Base-by-base conservation (phyloP, 129 eudicot genomes). In the Escallonia herrerae region DNA sequence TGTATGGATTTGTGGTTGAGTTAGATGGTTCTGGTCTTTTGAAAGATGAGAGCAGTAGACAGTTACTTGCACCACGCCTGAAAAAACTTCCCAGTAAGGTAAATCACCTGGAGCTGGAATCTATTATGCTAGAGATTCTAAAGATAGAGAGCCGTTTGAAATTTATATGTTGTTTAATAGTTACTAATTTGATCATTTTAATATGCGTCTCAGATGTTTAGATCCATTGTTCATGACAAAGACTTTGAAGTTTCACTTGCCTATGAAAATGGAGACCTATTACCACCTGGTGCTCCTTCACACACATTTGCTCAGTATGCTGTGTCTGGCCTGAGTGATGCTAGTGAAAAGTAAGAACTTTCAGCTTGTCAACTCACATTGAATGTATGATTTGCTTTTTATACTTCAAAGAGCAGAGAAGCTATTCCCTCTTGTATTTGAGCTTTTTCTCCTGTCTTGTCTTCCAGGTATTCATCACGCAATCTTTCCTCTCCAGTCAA, bases 21-120 rank as follows among this genome's bases (percentile, higher is more conserved):
- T 64, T 94, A 73, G 78, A 89, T 65, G 97, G 99, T 72, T 82
- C 84, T 58, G 95, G 77, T 78, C 95, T 94, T 74, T 53, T 69
- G 65, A 89, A 89, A 86, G 97, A 86, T 80, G 99, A 94, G 55
- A 82, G 49, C 88, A 84, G 95, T 57, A 74, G 78, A 63, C 97
- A 86, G 63, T 79, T 94, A 73, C 83, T 89, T 74, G 87, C 89
- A 14, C 95, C 87, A 49, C 83, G 97, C 55, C 81, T 94, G 87
- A 94, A 86, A 66, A 94, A 89, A 73, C 66, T 89, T 44, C 97
- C 95, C 13, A 90, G 86, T 58, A 94, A 94, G 99, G 99, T 94
- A 72, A 72, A 69, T 71, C 41, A 44, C 58, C 6, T 51, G 54
- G 9, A 48, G 2, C 7, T 40, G 14, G 40, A 15, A 50, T 64